These are phyloP conservation scores for Alternaria angustiovoidea DNA, from an alignment of 2,329 filamentous ascomycete genomes.

Conservation along the genomic window DNA sequence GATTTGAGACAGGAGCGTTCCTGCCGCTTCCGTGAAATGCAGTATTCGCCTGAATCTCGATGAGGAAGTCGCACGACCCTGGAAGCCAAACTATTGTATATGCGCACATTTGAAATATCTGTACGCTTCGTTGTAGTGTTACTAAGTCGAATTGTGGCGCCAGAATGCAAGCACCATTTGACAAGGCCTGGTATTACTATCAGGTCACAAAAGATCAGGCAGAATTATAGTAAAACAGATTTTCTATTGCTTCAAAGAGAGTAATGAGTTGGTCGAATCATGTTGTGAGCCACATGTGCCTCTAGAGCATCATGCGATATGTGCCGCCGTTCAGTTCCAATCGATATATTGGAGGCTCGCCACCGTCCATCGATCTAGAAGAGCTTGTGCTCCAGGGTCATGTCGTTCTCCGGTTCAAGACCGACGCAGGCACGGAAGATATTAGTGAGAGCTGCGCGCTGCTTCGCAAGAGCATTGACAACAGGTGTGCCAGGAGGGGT, in stretches of 20 bases:
- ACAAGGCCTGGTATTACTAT: background rate
- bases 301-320: background rate
- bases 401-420: constrained; percentile 95
- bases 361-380: constrained; percentile 58
- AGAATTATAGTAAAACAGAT: background rate
- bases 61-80: background rate
- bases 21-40: background rate
- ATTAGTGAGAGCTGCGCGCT: constrained; percentile 92
- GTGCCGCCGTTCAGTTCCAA: background rate
- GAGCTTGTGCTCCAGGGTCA: constrained; percentile 99
- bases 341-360: background rate
- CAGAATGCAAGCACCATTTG: background rate
- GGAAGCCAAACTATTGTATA: fast-evolving
- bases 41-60: background rate
- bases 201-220: background rate
- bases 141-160: background rate
- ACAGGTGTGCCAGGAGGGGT: constrained; percentile 95
- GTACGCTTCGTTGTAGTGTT: background rate
- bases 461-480: constrained; percentile 94
- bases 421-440: constrained; percentile 98
- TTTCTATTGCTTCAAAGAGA: constrained; percentile 32
- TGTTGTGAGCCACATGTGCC: background rate
- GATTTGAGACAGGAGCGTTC: background rate
- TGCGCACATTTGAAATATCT: background rate
- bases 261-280: constrained; percentile 37